phyloP scores from a whole-genome alignment of 2,329 filamentous ascomycete species.

The Colletotrichum plurivorum region DNA sequence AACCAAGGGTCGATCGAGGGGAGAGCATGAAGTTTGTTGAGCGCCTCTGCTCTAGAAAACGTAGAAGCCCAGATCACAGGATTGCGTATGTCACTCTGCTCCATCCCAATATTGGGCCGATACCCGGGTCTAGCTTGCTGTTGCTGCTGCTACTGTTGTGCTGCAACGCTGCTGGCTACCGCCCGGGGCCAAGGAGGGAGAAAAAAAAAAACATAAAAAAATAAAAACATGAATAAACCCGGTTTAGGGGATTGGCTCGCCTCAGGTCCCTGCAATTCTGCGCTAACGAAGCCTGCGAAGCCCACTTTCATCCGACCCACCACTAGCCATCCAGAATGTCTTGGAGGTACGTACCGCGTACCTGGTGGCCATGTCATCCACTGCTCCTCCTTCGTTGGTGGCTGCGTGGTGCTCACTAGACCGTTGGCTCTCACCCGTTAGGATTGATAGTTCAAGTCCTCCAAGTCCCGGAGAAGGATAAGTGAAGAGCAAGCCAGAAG shows the following conservation, averaged over 20 bases:
- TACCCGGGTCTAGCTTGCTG: conserved; percentile 12
- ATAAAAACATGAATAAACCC: conserved; percentile 22
- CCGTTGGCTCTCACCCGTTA: conserved; percentile 2
- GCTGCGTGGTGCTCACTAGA: conserved; percentile 5
- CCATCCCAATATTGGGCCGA: conserved; percentile 35
- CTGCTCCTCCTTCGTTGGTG: conserved; percentile 2
- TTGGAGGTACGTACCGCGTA: conserved; percentile 16
- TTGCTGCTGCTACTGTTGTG: no score
- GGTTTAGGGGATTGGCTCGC: conserved; percentile 33
- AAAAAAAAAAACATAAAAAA: conserved; percentile 10
- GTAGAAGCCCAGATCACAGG: conserved; percentile 22
- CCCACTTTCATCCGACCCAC: conserved; percentile 25
- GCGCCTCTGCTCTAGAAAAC: not conserved
- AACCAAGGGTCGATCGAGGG: not conserved
- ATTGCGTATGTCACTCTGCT: conserved; percentile 40
- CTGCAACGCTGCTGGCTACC: not conserved
- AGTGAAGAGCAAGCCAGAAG: not conserved
- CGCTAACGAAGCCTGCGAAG: conserved; percentile 19
- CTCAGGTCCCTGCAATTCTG: conserved; percentile 33
- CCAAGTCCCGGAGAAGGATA: not conserved
- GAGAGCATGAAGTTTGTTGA: conserved; percentile 27
- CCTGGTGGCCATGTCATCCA: conserved; percentile 26
- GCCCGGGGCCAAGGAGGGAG: not conserved
- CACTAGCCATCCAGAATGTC: not conserved
- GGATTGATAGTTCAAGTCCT: not conserved